These are phyloP conservation scores for Phalaenopsis hybrid DNA, from an alignment of 116 monocot genomes.

Conservation along the genomic window DNA sequence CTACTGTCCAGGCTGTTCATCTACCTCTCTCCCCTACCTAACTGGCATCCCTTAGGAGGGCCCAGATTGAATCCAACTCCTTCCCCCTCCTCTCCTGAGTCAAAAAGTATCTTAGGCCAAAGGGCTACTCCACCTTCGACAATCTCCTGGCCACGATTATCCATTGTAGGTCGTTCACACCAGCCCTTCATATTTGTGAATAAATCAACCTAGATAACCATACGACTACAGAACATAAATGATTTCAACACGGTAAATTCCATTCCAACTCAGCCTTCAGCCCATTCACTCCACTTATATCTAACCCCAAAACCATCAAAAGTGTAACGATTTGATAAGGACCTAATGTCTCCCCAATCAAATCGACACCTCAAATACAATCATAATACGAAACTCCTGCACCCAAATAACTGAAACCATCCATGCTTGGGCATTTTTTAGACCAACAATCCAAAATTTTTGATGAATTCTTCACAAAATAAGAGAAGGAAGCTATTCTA, in stretches of 20 bases:
- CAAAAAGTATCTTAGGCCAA: too few relatives aligned
- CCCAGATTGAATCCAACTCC: too few relatives aligned
- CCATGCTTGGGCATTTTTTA: background rate
- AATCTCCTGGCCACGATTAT: too few relatives aligned
- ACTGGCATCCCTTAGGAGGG: too few relatives aligned
- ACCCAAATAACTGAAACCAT: background rate
- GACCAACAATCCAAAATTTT: background rate
- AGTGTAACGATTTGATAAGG: background rate
- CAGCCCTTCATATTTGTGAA: background rate
- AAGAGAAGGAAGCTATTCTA: background rate
- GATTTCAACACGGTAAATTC: background rate
- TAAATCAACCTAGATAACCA: background rate
- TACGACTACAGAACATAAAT: background rate
- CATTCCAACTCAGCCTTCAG: background rate
- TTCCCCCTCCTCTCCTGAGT: too few relatives aligned
- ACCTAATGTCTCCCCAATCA: background rate
- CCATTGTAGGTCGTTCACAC: background rate
- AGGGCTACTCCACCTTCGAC: too few relatives aligned
- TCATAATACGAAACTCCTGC: background rate
- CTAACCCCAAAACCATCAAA: background rate
- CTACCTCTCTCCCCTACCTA: too few relatives aligned
- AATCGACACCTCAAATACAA: background rate
- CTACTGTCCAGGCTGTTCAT: too few relatives aligned
- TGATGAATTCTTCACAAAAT: too few relatives aligned
- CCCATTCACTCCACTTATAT: background rate